A percentile compares a stretch with the other conserved stretches of the same genome.
phyloP scores from a whole-genome alignment of 768 basidiomycete species.

The Mrakia blollopis region DNA sequence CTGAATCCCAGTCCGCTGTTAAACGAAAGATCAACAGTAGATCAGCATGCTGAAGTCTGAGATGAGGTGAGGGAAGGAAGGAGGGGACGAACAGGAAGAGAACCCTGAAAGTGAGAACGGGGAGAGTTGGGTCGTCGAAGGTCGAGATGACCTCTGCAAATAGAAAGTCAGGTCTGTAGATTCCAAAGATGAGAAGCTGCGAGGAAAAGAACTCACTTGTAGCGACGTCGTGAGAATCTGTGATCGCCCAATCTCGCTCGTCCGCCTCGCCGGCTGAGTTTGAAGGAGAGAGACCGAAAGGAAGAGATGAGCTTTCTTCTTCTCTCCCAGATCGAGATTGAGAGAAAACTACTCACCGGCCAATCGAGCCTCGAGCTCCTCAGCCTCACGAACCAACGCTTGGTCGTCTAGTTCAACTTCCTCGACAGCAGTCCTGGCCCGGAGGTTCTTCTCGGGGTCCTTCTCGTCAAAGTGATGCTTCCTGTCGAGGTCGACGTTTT shows the following conservation, averaged over 20 bases:
- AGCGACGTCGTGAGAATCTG: constrained; percentile 45
- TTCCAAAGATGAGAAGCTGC: too few relatives aligned
- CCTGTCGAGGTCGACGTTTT: too few relatives aligned
- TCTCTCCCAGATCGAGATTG: too few relatives aligned
- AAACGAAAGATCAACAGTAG: too few relatives aligned
- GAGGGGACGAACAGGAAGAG: constrained; percentile 34
- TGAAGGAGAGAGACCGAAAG: neutral
- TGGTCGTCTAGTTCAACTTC: neutral
- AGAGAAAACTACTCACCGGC: neutral
- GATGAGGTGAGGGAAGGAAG: too few relatives aligned
- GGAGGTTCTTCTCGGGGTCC: neutral
- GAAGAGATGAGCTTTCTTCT: constrained; percentile 40
- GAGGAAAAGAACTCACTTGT: constrained; percentile 40
- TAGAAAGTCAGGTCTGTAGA: too few relatives aligned
- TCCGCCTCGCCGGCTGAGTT: neutral
- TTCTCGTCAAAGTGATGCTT: neutral
- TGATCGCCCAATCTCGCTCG: neutral
- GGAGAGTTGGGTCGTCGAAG: constrained; percentile 36
- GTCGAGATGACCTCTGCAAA: constrained; percentile 42
- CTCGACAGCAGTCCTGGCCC: neutral
- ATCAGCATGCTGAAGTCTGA: too few relatives aligned
- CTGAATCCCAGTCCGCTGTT: constrained; percentile 37
- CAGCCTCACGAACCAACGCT: neutral
- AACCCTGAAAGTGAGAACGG: constrained; percentile 41
- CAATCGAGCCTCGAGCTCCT: constrained; percentile 9